Evolutionary conservation across 108 stramenopile species (phyloP), one percentile per base, ranked within the genome.

Genomic region (Skeletonema tropicum): DNA sequence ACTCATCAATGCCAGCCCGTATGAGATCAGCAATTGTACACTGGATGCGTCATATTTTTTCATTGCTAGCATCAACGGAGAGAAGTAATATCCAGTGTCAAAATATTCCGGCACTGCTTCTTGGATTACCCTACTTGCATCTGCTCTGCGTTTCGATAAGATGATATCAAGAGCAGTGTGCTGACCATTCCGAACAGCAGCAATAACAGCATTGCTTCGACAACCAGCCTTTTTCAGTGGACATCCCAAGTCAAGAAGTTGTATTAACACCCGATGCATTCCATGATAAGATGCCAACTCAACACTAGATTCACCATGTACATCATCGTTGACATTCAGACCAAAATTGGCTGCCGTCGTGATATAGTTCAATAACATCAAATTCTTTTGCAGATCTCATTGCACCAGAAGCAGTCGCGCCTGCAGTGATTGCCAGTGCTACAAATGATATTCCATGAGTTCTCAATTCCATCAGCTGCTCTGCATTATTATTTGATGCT

Each of bases 261-360:
- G 49, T 0, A 36, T 57, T n/a, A 73, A 19, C 26, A 66, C 45
- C 11, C 1, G 25, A 39, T 45, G 21, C 31, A 66, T 30, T 12
- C 73, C 73, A 73, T 73, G 49, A 66, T 73, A 73, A 6, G 73
- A 45, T 23, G 73, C 73, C 35, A 73, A 33, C 64, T 25, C 29
- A 0, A 73, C 48, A 25, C 64, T 65, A 42, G 49, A 42, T 55
- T 66, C 65, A 6, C 31, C 45, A 66, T 73, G 57, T 6, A 55
- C 29, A 73, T 66, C 41, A 32, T 73, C 73, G 39, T 73, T 66
- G 7, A 73, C 32, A 19, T 23, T 30, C 19, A 73, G 65, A 29
- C 30, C 65, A 57, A 17, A 0, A 8, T 55, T 21, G 9, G 49
- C 49, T n/a, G 73, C 73, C 25, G 42, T 19, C 11, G 3, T 30